Percentiles rank a stretch among this genome's conserved stretches.
phyloP scores from a whole-genome alignment of 495 filamentous ascomycete species.

The Daldinia loculata region DNA sequence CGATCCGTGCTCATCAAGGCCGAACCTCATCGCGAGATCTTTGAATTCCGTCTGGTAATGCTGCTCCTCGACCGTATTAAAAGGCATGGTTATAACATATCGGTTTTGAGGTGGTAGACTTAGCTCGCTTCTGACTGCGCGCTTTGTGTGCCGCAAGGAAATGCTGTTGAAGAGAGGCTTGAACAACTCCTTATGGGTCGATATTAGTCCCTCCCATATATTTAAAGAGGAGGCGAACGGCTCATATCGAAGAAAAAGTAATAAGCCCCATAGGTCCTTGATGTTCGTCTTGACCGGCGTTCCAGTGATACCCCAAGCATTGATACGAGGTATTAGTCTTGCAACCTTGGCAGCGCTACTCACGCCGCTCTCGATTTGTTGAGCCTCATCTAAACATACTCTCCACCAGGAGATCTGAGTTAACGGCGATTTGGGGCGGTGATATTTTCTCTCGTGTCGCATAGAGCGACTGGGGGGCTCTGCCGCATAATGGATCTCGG shows the following conservation, averaged over 20 bases:
- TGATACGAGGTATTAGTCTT: slow-evolving; percentile 78
- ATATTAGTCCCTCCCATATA: slow-evolving; percentile 74
- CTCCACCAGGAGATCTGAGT: slow-evolving; percentile 89
- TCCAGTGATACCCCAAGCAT: slow-evolving; percentile 93
- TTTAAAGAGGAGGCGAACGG: slow-evolving; percentile 70
- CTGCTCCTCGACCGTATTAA: slow-evolving; percentile 87
- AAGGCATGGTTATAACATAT: slow-evolving; percentile 87
- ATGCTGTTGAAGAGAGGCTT: slow-evolving; percentile 70
- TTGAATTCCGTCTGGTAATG: slow-evolving; percentile 77
- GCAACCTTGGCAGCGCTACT: slow-evolving; percentile 85
- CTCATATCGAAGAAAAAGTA: slow-evolving; percentile 81
- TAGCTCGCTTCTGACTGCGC: slow-evolving; percentile 75
- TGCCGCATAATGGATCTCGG: slow-evolving; percentile 80
- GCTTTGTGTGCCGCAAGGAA: slow-evolving; percentile 86
- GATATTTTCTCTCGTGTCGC: slow-evolving; percentile 71
- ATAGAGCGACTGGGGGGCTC: slow-evolving; percentile 69
- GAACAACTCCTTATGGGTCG: slow-evolving; percentile 67
- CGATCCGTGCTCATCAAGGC: slow-evolving; percentile 69
- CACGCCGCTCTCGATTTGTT: slow-evolving; percentile 91
- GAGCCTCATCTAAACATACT: slow-evolving; percentile 91
- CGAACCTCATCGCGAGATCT: slow-evolving; percentile 74
- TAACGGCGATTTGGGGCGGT: slow-evolving; percentile 75
- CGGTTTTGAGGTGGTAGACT: slow-evolving; percentile 79
- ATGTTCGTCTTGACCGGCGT: slow-evolving; percentile 86
- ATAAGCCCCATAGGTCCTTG: slow-evolving; percentile 73